Evolutionary conservation across 768 basidiomycete species (phyloP).

Genomic region (Filobasidium wieringae): DNA sequence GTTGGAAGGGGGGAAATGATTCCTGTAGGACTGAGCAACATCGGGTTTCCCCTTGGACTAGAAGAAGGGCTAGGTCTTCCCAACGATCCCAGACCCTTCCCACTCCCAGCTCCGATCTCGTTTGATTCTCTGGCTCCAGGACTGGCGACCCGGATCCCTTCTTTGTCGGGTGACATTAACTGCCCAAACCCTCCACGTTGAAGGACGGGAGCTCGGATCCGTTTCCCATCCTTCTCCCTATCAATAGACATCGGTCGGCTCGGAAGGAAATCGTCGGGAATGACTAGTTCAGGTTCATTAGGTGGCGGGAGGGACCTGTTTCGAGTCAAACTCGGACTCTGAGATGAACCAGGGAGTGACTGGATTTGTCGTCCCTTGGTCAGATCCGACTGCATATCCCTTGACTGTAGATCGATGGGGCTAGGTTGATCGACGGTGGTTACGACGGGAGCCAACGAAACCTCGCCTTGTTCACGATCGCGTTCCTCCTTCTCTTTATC

Average conservation of each 20-base stretch:
- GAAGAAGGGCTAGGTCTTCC: not conserved
- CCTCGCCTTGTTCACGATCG: not conserved
- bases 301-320: not conserved
- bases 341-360: not conserved
- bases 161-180: not conserved
- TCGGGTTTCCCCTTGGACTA: not conserved
- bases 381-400: not conserved
- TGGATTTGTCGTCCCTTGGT: not conserved
- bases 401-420: not conserved
- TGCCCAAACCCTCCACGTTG: conserved; percentile 8
- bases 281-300: not conserved
- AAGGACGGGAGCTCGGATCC: conserved; percentile 2
- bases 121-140: not conserved
- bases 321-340: not conserved
- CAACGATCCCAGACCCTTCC: not conserved
- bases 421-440: too few relatives aligned
- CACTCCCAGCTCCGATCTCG: not conserved
- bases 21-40: not conserved
- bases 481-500: not conserved
- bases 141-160: not conserved
- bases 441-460: not conserved
- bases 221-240: not conserved
- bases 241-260: not conserved
- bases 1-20: not conserved
- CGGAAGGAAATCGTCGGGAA: too few relatives aligned